Base-by-base conservation (phyloP, 768 basidiomycete species). In the Podaxis pistillaris region DNA sequence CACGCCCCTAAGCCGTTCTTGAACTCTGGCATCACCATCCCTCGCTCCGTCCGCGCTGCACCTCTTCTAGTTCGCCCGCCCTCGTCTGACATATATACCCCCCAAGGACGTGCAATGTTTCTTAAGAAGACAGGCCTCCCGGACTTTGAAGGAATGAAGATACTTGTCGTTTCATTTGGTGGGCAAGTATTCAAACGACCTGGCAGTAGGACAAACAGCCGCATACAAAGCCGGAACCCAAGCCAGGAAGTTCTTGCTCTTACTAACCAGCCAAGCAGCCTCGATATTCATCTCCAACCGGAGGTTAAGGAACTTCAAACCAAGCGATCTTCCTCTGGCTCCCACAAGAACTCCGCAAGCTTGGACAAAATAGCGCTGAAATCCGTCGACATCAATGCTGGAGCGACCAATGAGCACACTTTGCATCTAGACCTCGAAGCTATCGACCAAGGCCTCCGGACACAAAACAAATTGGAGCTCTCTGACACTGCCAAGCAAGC, bases 151-250 rank as follows among this genome's bases (percentile, higher is more conserved):
- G 63, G 65, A 4, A 72, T 65, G 2, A 88, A 84, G 68, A 83
- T 93, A 46, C 79, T 93, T 28, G 75, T 93, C 28, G 89, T 93
- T 6, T 92, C 90, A 1, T 93, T 93, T 68, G 91, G 91, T 15
- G 91, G 91, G 0, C 91, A 93, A 67, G 76, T 86, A 7, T 87
- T 93, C 71, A 83, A 81, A 59, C 80, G 78, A 56, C 86, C 87
- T 2, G 80, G 62, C 9, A 59, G 76, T 62, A 69, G 77, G 47
- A 64, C 73, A 0, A 73, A 73, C 4, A 83, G 83, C 67, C 71
- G 76, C 51, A 65, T 56, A 28, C 70, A 65, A 22, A 78, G 74
- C 60, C 67, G 72, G 17, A 67, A 65, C 49, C 44, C 65, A 6
- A 76, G 75, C 56, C 70, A 69, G 26, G 70, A 68, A 56, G 56